These are phyloP conservation scores for Dioszegia aurantiaca DNA, from an alignment of 768 basidiomycete species.

Conservation along the genomic window DNA sequence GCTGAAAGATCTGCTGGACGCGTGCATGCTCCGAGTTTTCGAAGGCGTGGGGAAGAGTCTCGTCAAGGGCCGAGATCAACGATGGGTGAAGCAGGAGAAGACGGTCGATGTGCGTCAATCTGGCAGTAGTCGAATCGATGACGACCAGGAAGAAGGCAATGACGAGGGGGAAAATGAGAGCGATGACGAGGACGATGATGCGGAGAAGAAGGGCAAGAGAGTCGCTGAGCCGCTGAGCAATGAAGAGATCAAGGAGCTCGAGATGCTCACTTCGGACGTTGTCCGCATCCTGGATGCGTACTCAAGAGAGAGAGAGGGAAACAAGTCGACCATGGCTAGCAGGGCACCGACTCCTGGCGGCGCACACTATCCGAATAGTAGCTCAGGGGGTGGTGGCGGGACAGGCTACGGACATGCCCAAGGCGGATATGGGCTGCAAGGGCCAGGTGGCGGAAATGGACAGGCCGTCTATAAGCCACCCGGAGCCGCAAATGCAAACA, in stretches of 20 bases:
- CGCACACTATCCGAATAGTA: too few species aligned
- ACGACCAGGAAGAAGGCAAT: constrained; percentile 14
- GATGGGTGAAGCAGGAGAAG: constrained; percentile 16
- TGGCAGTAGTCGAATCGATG: constrained; percentile 22
- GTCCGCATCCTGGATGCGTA: constrained; percentile 71
- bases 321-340: constrained; percentile 10
- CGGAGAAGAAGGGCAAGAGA: constrained; percentile 35
- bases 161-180: constrained; percentile 34
- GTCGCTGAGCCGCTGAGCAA: constrained; percentile 57
- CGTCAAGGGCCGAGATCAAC: constrained; percentile 24
- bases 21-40: constrained; percentile 82
- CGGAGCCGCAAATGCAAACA: background rate
- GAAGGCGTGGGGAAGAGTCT: constrained; percentile 64
- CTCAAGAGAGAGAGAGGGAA: constrained; percentile 59
- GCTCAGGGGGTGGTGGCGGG: background rate
- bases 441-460: background rate
- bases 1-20: constrained; percentile 74
- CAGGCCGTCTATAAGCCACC: constrained; percentile 3
- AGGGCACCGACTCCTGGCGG: constrained; percentile 9
- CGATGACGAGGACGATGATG: constrained; percentile 56
- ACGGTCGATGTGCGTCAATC: constrained; percentile 19
- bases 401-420: constrained; percentile 1
- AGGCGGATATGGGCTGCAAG: background rate
- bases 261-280: constrained; percentile 68
- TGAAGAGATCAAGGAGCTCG: constrained; percentile 73